Percentiles rank a stretch among this genome's conserved stretches.
Conservation (phyloP, 1,284 basidiomycete genomes). For the Coniferiporia sulphurascens region DNA sequence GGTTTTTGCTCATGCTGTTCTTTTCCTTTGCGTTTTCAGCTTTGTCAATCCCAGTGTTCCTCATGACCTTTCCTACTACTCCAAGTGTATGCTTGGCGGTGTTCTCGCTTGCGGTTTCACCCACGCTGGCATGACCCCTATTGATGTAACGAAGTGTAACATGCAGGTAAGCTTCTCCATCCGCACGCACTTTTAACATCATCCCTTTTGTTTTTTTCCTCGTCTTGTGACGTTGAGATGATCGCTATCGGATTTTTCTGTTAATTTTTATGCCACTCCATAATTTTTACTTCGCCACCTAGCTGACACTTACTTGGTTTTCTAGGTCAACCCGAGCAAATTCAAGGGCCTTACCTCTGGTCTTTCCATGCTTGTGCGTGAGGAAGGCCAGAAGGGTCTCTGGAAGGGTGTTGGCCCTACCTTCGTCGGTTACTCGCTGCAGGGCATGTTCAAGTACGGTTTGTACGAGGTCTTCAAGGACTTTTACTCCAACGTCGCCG, state of each 20-base stretch:
- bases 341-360: conserved; percentile 73
- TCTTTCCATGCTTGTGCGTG: conserved; percentile 72
- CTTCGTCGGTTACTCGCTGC: conserved; percentile 89
- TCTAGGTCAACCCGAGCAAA: conserved; percentile 71
- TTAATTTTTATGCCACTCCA: not conserved
- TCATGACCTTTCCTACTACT: conserved; percentile 69
- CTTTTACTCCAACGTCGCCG: conserved; percentile 78
- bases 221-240: not conserved
- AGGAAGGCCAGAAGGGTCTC: conserved; percentile 82
- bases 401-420: conserved; percentile 94
- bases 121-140: conserved; percentile 89
- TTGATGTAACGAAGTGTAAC: conserved; percentile 96
- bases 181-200: not conserved
- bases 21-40: conserved; percentile 30
- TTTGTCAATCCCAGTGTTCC: conserved; percentile 60
- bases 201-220: conserved; percentile 1
- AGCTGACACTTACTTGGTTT: conserved; percentile 15
- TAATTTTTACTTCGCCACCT: not conserved
- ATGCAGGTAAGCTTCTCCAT: conserved; percentile 77
- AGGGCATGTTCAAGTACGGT: conserved; percentile 97
- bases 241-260: not conserved
- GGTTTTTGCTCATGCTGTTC: conserved; percentile 17
- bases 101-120: conserved; percentile 90
- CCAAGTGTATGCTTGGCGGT: conserved; percentile 86
- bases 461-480: conserved; percentile 98